Conservation (phyloP, 1,284 basidiomycete species). For the Apiotrichum brassicae region DNA sequence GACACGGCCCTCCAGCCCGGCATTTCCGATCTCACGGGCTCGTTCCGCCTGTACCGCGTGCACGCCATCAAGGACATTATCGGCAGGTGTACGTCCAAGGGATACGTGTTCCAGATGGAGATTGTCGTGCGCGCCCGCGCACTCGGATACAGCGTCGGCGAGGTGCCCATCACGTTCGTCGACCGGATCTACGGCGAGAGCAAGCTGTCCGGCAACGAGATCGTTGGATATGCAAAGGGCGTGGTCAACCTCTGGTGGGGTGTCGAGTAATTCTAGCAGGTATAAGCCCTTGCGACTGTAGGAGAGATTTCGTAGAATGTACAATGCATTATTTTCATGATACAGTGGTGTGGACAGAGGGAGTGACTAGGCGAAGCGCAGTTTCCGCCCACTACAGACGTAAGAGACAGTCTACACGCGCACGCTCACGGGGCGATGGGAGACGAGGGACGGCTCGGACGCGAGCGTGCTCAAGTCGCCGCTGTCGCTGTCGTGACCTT, state of each 20-base stretch:
- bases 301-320: neutral
- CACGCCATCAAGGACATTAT: slow-evolving; percentile 75
- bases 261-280: slow-evolving; percentile 49
- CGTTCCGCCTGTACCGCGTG: slow-evolving; percentile 73
- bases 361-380: no score
- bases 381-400: no score
- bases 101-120: slow-evolving; percentile 96
- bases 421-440: slow-evolving; percentile 12
- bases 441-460: neutral
- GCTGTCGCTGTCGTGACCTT: slow-evolving; percentile 3
- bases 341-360: no score
- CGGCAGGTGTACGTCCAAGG: slow-evolving; percentile 70
- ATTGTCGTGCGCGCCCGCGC: slow-evolving; percentile 85
- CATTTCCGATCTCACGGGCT: slow-evolving; percentile 78
- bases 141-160: slow-evolving; percentile 74
- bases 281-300: no score
- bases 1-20: slow-evolving; percentile 73
- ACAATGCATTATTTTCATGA: slow-evolving; percentile 15
- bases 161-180: slow-evolving; percentile 88
- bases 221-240: slow-evolving; percentile 81
- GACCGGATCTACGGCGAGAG: slow-evolving; percentile 88
- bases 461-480: neutral
- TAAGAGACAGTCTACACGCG: slow-evolving; percentile 4
- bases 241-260: slow-evolving; percentile 71
- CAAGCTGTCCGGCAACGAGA: slow-evolving; percentile 80